These are phyloP conservation scores for Glycyrrhiza uralensis DNA, from an alignment of 306 rosid species.

Conservation along the genomic window DNA sequence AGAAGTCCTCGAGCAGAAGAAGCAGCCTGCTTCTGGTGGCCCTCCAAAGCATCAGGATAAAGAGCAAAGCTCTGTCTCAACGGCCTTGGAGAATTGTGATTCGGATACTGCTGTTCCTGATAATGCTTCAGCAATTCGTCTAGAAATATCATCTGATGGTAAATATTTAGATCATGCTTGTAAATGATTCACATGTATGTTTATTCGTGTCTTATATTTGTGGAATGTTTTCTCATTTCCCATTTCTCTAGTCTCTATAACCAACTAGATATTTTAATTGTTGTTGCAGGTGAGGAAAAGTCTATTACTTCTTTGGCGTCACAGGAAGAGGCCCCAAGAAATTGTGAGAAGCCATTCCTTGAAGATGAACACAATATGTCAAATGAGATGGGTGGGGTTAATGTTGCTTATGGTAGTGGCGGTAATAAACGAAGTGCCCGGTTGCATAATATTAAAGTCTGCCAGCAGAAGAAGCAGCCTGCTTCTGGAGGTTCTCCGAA, in stretches of 20 bases:
- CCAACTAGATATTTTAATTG: not conserved
- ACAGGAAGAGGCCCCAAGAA: no score
- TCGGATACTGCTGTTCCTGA: conserved; percentile 18
- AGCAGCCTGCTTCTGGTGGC: conserved; percentile 9
- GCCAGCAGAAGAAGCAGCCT: conserved; percentile 9
- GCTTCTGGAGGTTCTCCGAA: no score
- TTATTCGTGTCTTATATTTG: not conserved
- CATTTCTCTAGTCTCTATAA: not conserved
- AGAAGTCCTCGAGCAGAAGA: conserved; percentile 1
- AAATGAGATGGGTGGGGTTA: conserved; percentile 1
- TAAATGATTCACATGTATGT: not conserved
- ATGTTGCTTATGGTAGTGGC: not conserved
- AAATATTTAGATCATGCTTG: not conserved
- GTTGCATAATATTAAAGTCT: conserved; percentile 14
- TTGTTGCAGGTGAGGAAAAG: conserved; percentile 11
- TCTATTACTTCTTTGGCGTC: not conserved
- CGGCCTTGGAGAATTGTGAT: conserved; percentile 17
- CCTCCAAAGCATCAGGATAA: not conserved
- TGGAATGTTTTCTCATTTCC: not conserved
- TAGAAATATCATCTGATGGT: conserved; percentile 11
- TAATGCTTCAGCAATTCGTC: not conserved
- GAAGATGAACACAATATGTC: not conserved
- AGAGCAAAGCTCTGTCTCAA: not conserved
- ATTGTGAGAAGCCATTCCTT: no score
- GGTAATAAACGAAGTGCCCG: not conserved